Evolutionary conservation across 805 yeast genomes (phyloP).

Genomic region (Zygoascus ofunaensis): DNA sequence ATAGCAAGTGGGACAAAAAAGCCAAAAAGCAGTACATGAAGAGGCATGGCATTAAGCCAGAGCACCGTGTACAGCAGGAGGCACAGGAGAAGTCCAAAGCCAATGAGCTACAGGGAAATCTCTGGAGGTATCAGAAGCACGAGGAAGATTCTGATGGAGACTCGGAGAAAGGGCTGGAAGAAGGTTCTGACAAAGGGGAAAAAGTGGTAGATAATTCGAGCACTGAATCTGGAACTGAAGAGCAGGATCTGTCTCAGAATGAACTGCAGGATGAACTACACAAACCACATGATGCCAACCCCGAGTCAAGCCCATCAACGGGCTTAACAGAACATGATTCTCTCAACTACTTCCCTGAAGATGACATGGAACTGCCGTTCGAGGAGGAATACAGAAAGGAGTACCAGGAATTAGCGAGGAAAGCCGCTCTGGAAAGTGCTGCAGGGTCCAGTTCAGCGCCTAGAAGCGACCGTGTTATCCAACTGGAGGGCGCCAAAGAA

Average conservation of each 20-base stretch:
- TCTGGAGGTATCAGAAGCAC: conserved; percentile 1
- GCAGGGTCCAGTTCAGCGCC: not conserved
- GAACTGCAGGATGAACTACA: not conserved
- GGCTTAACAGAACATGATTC: conserved; percentile 1
- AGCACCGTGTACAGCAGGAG: not conserved
- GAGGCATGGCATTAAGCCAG: conserved; percentile 33
- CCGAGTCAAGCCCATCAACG: not conserved
- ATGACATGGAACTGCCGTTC: conserved; percentile 4
- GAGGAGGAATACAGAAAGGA: conserved; percentile 9
- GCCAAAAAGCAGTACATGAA: conserved; percentile 35
- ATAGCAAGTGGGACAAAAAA: conserved; percentile 43
- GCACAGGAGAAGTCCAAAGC: not conserved
- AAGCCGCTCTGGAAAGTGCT: conserved; percentile 1
- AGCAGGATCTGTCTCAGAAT: not conserved
- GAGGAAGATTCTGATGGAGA: conserved; percentile 3
- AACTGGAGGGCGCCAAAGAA: conserved; percentile 8
- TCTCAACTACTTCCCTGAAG: conserved; percentile 9
- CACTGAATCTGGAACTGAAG: not conserved
- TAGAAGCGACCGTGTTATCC: conserved; percentile 2
- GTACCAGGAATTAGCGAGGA: not conserved
- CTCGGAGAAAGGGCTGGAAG: not conserved
- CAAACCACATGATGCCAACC: too few species aligned
- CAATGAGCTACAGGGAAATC: not conserved
- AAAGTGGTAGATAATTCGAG: not conserved
- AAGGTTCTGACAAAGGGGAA: not conserved